A percentile compares a stretch with the other conserved stretches of the same genome.
Evolutionary conservation across 1,284 basidiomycete species (phyloP).

Genomic region (Ganoderma sp.): DNA sequence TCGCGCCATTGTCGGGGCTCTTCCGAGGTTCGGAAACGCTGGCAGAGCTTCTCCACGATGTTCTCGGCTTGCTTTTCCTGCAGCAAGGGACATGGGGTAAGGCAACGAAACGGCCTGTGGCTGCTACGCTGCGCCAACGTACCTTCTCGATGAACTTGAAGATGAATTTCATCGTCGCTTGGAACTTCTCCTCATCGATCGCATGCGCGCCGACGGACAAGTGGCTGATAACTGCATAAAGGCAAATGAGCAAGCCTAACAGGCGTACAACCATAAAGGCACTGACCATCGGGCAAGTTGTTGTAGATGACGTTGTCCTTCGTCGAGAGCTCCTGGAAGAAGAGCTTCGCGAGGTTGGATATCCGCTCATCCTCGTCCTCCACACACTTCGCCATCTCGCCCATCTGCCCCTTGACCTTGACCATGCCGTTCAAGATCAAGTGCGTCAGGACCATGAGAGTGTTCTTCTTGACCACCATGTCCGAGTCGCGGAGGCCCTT

Average conservation of each 20-base stretch:
- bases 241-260: slow-evolving; percentile 6
- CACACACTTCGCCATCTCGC: slow-evolving; percentile 99
- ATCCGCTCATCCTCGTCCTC: slow-evolving; percentile 93
- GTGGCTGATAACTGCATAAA: slow-evolving; percentile 83
- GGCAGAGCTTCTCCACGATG: slow-evolving; percentile 94
- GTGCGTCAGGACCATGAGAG: slow-evolving; percentile 98
- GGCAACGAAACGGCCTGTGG: neutral
- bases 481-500: slow-evolving; percentile 89
- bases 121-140: slow-evolving; percentile 19
- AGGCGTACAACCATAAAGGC: neutral
- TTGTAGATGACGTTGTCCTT: slow-evolving; percentile 99
- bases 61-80: slow-evolving; percentile 96
- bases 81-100: neutral
- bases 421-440: slow-evolving; percentile 99
- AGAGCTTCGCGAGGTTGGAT: slow-evolving; percentile 92
- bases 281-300: slow-evolving; percentile 88
- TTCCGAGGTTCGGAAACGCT: slow-evolving; percentile 88
- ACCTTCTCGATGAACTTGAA: slow-evolving; percentile 98
- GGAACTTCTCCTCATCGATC: slow-evolving; percentile 91
- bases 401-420: slow-evolving; percentile 98
- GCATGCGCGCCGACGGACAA: slow-evolving; percentile 93
- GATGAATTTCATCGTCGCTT: slow-evolving; percentile 93
- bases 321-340: slow-evolving; percentile 96
- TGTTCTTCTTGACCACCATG: slow-evolving; percentile 97
- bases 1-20: slow-evolving; percentile 97